Evolutionary conservation across 2,329 filamentous ascomycete genomes (phyloP).

Genomic region (Neonectria sp.): DNA sequence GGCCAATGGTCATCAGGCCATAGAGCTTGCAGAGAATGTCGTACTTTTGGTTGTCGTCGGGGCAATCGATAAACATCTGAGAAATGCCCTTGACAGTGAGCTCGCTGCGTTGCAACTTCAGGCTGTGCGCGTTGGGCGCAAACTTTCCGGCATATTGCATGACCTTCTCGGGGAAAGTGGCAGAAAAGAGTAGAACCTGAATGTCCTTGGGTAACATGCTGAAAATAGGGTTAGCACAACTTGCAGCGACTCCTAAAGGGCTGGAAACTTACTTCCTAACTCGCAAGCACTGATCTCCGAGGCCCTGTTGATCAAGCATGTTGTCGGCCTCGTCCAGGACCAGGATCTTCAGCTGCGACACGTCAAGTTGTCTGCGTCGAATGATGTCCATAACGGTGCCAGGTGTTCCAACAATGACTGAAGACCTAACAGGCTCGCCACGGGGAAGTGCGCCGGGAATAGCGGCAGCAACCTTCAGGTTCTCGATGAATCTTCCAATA

Average conservation of each 20-base stretch:
- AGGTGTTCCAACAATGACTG: conserved; percentile 92
- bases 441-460: conserved; percentile 84
- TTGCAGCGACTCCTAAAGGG: background rate
- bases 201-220: conserved; percentile 81
- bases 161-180: conserved; percentile 91
- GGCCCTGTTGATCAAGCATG: conserved; percentile 96
- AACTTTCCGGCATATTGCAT: conserved; percentile 87
- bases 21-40: conserved; percentile 92
- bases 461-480: conserved; percentile 83
- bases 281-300: conserved; percentile 94
- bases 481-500: conserved; percentile 88
- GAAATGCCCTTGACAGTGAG: conserved; percentile 97
- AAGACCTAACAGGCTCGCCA: conserved; percentile 78
- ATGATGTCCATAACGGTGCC: conserved; percentile 94
- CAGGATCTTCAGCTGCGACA: conserved; percentile 81
- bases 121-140: conserved; percentile 87
- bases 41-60: conserved; percentile 87
- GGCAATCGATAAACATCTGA: conserved; percentile 97
- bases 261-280: conserved; percentile 79
- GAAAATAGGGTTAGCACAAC: conserved; percentile 49
- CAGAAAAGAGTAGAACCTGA: conserved; percentile 97
- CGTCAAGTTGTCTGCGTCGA: conserved; percentile 81
- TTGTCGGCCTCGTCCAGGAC: conserved; percentile 98
- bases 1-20: conserved; percentile 95
- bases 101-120: conserved; percentile 91